Conservation (phyloP, 1,284 basidiomycete species). For the Anthracocystis walkeri region DNA sequence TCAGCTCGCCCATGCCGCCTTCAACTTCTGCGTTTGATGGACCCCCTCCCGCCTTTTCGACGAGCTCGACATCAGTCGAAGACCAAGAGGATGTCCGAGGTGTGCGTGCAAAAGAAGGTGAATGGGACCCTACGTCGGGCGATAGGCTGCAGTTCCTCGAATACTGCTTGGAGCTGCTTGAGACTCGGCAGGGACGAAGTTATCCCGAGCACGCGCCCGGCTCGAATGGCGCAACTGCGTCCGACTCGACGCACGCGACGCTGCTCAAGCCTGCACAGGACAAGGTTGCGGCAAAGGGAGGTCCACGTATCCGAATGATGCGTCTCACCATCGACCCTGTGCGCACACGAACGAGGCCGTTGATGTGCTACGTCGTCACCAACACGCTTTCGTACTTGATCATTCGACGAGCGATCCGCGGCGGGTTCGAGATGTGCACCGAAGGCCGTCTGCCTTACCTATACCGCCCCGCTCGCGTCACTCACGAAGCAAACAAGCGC, state of each 20-base stretch:
- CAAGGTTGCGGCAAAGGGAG: conserved; percentile 5
- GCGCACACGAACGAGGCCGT: conserved; percentile 48
- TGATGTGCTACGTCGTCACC: conserved; percentile 39
- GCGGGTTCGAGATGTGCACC: conserved; percentile 42
- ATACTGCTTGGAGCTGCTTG: conserved; percentile 59
- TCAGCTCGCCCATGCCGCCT: conserved; percentile 40
- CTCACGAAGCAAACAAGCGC: conserved; percentile 8
- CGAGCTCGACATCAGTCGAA: conserved; percentile 6
- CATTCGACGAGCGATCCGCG: conserved; percentile 28
- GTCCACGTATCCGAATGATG: conserved; percentile 54
- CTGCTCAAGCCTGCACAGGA: conserved; percentile 12
- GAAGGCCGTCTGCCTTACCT: conserved; percentile 61
- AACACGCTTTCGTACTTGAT: conserved; percentile 39
- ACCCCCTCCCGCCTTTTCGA: conserved; percentile 5
- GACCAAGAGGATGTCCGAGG: conserved; percentile 46
- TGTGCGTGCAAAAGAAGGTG: conserved; percentile 23
- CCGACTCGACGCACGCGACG: conserved; percentile 7
- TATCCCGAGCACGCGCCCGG: conserved; percentile 39
- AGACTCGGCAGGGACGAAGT: conserved; percentile 60
- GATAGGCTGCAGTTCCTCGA: conserved; percentile 56
- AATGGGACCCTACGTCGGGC: conserved; percentile 52
- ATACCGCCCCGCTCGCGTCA: conserved; percentile 39
- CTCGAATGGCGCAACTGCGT: neutral
- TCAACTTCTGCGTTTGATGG: conserved; percentile 20
- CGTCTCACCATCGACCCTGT: conserved; percentile 67